Percentiles rank a stretch among this genome's conserved stretches.
Evolutionary conservation across 2,329 filamentous ascomycete species (phyloP).

Genomic region (Amesomyces nigricolor): DNA sequence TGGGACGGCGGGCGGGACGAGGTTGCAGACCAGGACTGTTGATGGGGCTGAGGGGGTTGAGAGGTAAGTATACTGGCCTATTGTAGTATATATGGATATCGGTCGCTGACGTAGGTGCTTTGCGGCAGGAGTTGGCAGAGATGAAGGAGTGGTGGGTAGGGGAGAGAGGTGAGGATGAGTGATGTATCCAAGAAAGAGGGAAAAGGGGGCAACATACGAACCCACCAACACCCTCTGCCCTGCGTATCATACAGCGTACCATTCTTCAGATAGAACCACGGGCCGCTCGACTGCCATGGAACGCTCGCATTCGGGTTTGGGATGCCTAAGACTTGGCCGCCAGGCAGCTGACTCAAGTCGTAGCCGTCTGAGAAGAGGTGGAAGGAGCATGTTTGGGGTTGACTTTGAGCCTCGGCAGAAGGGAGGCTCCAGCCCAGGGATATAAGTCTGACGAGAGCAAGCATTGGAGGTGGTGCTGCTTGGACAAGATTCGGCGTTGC

Average conservation of each 20-base stretch:
- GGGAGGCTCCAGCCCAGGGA: not conserved
- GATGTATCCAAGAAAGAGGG: not conserved
- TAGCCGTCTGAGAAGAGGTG: slow-evolving; percentile 1
- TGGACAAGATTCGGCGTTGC: no score
- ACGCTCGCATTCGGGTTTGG: not conserved
- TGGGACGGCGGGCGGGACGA: not conserved
- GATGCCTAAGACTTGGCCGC: slow-evolving; percentile 8
- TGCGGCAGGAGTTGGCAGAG: no score
- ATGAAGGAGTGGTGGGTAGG: not conserved
- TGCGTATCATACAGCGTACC: slow-evolving; percentile 3
- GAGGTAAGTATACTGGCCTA: no score
- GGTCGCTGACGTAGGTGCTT: not conserved
- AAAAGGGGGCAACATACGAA: not conserved
- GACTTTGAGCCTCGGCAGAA: not conserved
- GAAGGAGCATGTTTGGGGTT: not conserved
- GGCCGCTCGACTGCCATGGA: not conserved
- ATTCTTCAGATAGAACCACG: not conserved
- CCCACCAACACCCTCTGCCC: slow-evolving; percentile 14
- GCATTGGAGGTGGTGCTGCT: not conserved
- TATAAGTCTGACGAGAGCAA: not conserved
- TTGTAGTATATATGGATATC: no score
- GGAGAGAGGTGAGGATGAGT: not conserved
- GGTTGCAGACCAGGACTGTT: slow-evolving; percentile 9
- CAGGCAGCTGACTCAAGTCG: slow-evolving; percentile 7
- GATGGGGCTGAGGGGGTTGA: not conserved